Conservation (phyloP, 2,329 filamentous ascomycete species). For the Raffaelea ambrosiae region DNA sequence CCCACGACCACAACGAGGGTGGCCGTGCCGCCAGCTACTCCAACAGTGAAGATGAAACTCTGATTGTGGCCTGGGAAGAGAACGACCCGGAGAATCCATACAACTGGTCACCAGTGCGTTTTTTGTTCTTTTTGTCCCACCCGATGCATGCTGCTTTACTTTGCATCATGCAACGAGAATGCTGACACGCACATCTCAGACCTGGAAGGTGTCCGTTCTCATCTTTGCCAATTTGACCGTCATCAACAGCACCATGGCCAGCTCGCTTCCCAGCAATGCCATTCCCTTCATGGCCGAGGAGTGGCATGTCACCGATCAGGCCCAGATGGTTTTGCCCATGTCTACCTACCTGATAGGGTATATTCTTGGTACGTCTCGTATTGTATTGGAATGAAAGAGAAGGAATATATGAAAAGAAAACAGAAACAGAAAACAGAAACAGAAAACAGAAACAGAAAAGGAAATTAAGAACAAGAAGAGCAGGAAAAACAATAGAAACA, state of each 20-base stretch:
- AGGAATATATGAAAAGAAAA: too few species aligned
- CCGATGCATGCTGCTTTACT: too few species aligned
- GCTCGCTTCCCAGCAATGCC: conserved; percentile 55
- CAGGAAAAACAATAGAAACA: too few species aligned
- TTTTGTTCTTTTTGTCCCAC: background rate
- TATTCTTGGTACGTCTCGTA: background rate
- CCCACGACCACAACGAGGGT: too few species aligned
- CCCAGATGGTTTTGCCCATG: conserved; percentile 45
- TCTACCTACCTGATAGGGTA: conserved; percentile 48
- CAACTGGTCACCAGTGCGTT: conserved; percentile 36
- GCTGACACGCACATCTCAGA: too few species aligned
- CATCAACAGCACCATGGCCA: conserved; percentile 60
- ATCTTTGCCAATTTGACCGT: conserved; percentile 49
- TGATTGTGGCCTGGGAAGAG: conserved; percentile 35
- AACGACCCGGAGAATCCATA: conserved; percentile 44
- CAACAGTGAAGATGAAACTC: conserved; percentile 20
- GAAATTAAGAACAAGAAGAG: too few species aligned
- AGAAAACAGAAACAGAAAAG: too few species aligned
- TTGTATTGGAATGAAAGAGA: too few species aligned
- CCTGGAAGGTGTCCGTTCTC: conserved; percentile 46
- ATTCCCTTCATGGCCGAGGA: conserved; percentile 47
- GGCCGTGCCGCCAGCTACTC: background rate
- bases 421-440: background rate
- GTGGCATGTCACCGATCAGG: conserved; percentile 43
- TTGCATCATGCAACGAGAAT: too few species aligned